Percentiles rank a stretch among this genome's conserved stretches.
These are phyloP conservation scores for Drechslera avenae DNA, from an alignment of 2,329 filamentous ascomycete genomes.

Conservation along the genomic window DNA sequence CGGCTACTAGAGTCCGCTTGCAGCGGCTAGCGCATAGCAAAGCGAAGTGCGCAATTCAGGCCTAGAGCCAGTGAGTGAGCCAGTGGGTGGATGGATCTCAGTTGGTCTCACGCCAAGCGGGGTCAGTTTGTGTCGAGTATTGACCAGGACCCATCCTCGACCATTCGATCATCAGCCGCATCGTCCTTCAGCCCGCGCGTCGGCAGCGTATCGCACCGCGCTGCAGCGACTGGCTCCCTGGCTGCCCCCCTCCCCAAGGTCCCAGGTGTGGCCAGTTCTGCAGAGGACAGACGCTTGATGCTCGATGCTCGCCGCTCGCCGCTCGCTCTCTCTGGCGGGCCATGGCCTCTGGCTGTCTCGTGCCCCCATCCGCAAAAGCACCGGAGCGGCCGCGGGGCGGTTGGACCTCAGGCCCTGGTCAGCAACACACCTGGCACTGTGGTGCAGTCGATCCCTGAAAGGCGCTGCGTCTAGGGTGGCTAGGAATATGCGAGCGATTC, in stretches of 20 bases:
- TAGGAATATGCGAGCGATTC: constrained; percentile 44
- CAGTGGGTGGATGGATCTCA: constrained; percentile 33
- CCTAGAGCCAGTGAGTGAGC: constrained; percentile 35
- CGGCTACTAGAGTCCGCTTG: constrained; percentile 40
- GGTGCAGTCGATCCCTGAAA: constrained; percentile 47
- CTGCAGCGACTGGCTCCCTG: too few species aligned
- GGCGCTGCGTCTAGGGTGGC: constrained; percentile 38
- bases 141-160: constrained; percentile 38
- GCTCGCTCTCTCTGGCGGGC: too few species aligned
- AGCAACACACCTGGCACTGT: constrained; percentile 15
- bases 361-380: constrained; percentile 27
- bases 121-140: constrained; percentile 31
- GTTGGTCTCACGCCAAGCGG: constrained; percentile 47
- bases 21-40: constrained; percentile 45
- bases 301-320: too few species aligned
- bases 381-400: constrained; percentile 35
- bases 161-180: constrained; percentile 50
- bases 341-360: constrained; percentile 29
- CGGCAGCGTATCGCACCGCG: constrained; percentile 24
- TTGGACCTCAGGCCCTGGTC: constrained; percentile 23
- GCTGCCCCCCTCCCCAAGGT: too few species aligned
- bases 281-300: not conserved
- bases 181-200: constrained; percentile 31
- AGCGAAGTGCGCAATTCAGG: constrained; percentile 41
- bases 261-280: too few species aligned